Evolutionary conservation across 2,329 filamentous ascomycete species (phyloP), one percentile per base, ranked within the genome.

Genomic region (Sclerotinia borealis): DNA sequence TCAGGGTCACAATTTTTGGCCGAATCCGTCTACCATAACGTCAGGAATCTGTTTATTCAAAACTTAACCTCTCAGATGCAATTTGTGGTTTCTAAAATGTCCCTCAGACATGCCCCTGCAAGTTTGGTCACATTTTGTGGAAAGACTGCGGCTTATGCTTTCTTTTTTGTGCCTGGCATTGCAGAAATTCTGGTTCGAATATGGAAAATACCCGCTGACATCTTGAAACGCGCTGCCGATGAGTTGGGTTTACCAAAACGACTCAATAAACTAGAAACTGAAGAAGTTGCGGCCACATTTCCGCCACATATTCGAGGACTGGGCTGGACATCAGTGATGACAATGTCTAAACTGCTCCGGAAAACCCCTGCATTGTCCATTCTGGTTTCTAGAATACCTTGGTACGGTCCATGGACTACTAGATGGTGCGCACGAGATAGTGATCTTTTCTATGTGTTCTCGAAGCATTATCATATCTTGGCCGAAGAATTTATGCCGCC

Each of bases 21-120:
- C 50, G 88, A 90, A 69, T 90, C 87, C 2, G 85, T 90, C 43
- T 82, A 88, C 68, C 87, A 91, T 73, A 91, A 91, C 71, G 84
- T 89, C 31, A 83, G 85, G 41, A 89, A 89, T 71, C 84, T 86
- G 48, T 90, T 89, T 72, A 81, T 85, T 5, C 86, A 89, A 66
- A 91, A 90, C 68, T 74, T 91, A 10, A 79, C 87, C 41, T 82
- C 86, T 31, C 88, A 91, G 67, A 86, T 91, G 81, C 79, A 81
- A 7, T 89, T 88, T 71, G 86, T 87, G n/a, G 83, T 90, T 6
- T 86, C 90, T 63, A 87, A 87, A 68, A 89, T 91, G 86, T 89
- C 87, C 8, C 78, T 88, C 69, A 80, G 86, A 64, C 86, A 86
- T 71, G 75, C 75, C 15, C 76, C 76, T 25, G 75, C 75, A 43